Base-by-base conservation (phyloP, 2,329 filamentous ascomycete species). In the Trichophyton equinum region DNA sequence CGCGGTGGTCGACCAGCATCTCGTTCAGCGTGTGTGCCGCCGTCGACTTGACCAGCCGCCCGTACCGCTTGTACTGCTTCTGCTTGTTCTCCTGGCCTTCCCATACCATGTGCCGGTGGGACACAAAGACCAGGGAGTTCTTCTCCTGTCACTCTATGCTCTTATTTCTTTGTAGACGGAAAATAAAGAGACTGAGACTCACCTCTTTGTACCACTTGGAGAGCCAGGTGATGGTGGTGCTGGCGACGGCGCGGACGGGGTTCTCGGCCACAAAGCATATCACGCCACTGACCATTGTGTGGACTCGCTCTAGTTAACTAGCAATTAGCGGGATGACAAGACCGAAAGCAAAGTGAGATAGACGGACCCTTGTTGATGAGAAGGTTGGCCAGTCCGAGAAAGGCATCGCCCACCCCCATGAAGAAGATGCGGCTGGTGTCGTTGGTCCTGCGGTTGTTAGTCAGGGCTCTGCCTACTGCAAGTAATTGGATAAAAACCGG, bases 361-460 rank as follows among this genome's bases (percentile, higher is more conserved):
- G 55, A 66, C 73, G 62, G 79, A 89, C 88, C 84, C 76, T 90
- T 81, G 66, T 86, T 86, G 8, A 86, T 86, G 4, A 97, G 78
- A 4, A 97, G 82, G 61, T 91, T 82, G 62, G 94, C 86, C 56
- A 96, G 82, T 1, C 89, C 91, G 2, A 88, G 78, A 69, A 94
- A 95, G 1, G 94, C 89, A 67, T 90, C 86, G n/a, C 94, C 94
- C 1, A 95, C 84, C 0, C 94, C 92, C 70, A 99, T 80, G 22
- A 99, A 78, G 70, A 95, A 88, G 15, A 97, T 83, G 59, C 92
- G 84, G 4, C 86, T 84, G 0, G 82, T 79, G 1, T 86, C 78
- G 60, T 78, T 81, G 58, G 85, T 85, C 36, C 88, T 79, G 60
- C 59, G 65, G 60, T 18, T 20, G 20, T 55, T 36, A 55, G 38